Conservation (phyloP, 148 eudicot genomes). For the Rhododendron mucronatum region DNA sequence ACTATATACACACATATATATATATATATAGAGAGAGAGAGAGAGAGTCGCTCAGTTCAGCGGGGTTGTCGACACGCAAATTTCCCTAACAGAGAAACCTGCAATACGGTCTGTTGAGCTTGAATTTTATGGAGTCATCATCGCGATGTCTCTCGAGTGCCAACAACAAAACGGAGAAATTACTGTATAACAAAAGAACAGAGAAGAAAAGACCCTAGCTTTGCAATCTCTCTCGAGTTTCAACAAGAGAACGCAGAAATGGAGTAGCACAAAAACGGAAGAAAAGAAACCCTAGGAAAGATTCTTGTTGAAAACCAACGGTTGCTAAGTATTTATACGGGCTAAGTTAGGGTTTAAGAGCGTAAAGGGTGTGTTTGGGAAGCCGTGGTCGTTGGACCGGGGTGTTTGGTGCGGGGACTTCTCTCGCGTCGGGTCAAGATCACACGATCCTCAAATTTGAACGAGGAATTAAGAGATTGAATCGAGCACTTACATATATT, state of each 20-base stretch:
- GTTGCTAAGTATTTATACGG: background rate
- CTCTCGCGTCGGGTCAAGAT: background rate
- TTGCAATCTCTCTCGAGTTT: conserved; percentile 19
- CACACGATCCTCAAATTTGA: too few species aligned
- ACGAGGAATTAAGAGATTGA: too few species aligned
- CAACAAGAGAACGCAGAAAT: background rate
- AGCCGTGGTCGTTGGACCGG: background rate
- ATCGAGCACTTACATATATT: too few species aligned
- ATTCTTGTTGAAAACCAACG: background rate
- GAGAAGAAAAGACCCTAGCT: conserved; percentile 32
- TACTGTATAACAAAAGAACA: too few species aligned
- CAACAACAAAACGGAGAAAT: background rate
- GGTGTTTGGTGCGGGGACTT: background rate
- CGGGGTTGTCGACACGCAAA: conserved; percentile 22
- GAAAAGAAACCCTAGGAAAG: background rate
- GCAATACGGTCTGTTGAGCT: conserved; percentile 91
- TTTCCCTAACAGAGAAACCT: conserved; percentile 22
- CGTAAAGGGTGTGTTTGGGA: background rate
- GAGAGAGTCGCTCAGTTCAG: conserved; percentile 14
- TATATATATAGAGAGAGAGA: background rate
- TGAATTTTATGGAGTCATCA: conserved; percentile 62
- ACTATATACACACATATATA: too few species aligned
- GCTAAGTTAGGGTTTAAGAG: background rate
- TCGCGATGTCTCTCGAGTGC: conserved; percentile 21
- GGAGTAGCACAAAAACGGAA: background rate